phyloP scores from a whole-genome alignment of 805 yeast genomes.

The Novakomyces olei region DNA sequence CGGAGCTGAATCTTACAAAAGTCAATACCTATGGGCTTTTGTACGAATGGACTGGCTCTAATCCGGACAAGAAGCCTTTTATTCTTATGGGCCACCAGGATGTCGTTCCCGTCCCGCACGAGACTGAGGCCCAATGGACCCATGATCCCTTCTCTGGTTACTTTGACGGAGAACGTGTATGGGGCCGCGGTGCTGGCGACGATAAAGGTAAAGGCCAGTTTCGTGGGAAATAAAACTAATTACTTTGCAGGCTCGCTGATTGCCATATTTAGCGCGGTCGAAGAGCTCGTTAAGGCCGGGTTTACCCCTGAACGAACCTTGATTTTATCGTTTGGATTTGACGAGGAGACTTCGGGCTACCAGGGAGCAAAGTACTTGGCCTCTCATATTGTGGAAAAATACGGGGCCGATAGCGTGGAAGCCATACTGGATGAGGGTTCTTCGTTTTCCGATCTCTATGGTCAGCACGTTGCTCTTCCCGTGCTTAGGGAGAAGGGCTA shows the following conservation, averaged over 20 bases:
- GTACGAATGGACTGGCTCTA: slow-evolving; percentile 38
- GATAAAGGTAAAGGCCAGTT: no score
- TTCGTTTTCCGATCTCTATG: slow-evolving; percentile 20
- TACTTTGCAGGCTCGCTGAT: no score
- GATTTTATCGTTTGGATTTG: slow-evolving; percentile 49
- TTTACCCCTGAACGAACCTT: slow-evolving; percentile 42
- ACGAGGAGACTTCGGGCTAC: slow-evolving; percentile 51
- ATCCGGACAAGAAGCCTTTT: slow-evolving; percentile 32
- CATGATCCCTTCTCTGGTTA: slow-evolving; percentile 45
- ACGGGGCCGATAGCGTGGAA: slow-evolving; percentile 38
- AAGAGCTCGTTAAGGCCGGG: slow-evolving; percentile 27
- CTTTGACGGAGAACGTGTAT: slow-evolving; percentile 41
- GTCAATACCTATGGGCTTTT: slow-evolving; percentile 43
- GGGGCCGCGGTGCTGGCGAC: slow-evolving; percentile 64
- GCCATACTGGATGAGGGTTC: slow-evolving; percentile 56
- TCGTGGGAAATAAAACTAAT: no score
- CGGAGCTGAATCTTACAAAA: no score
- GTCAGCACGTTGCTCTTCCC: slow-evolving; percentile 23
- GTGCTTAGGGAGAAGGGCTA: slow-evolving; percentile 44
- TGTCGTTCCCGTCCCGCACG: slow-evolving; percentile 51
- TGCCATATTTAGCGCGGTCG: slow-evolving; percentile 46
- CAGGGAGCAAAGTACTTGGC: slow-evolving; percentile 38
- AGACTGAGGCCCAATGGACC: slow-evolving; percentile 35
- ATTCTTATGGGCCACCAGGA: slow-evolving; percentile 60
- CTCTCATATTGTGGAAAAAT: slow-evolving; percentile 25